These are phyloP conservation scores for Penicillium coprophilum DNA, from an alignment of 495 filamentous ascomycete genomes.

Conservation along the genomic window DNA sequence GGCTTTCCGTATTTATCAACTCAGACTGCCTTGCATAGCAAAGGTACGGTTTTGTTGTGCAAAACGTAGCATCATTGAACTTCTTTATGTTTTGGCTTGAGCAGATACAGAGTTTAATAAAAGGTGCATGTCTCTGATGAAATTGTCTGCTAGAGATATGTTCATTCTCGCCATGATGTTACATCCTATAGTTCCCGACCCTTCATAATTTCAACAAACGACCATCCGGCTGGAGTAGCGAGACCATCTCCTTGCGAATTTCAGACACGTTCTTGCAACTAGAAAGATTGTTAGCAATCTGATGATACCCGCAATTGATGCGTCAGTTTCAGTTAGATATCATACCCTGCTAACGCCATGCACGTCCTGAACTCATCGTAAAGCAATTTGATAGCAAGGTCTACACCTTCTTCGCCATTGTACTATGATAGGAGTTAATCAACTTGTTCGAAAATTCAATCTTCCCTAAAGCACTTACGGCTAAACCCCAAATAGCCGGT, in stretches of 20 bases:
- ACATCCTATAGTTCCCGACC: no score
- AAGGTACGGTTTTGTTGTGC: no score
- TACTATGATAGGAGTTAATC: background rate
- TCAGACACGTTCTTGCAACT: background rate
- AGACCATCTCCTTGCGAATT: background rate
- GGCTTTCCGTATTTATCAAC: no score
- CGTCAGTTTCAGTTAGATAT: background rate
- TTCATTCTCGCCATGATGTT: no score
- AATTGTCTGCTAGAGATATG: no score
- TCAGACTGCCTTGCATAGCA: no score
- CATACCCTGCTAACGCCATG: constrained; percentile 7
- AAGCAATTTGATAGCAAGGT: constrained; percentile 8
- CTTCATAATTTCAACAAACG: constrained; percentile 1
- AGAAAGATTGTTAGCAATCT: background rate
- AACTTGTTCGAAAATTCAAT: no score
- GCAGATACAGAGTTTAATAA: no score
- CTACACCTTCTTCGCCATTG: constrained; percentile 5
- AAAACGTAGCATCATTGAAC: no score
- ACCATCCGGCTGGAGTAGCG: background rate
- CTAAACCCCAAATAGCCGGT: constrained; percentile 19
- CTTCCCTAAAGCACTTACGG: background rate
- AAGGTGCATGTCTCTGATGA: no score
- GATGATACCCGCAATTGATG: no score
- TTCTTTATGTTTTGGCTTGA: no score
- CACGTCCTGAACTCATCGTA: constrained; percentile 9